Conservation (phyloP, 257 asterid species). For the Echites panduratus region DNA sequence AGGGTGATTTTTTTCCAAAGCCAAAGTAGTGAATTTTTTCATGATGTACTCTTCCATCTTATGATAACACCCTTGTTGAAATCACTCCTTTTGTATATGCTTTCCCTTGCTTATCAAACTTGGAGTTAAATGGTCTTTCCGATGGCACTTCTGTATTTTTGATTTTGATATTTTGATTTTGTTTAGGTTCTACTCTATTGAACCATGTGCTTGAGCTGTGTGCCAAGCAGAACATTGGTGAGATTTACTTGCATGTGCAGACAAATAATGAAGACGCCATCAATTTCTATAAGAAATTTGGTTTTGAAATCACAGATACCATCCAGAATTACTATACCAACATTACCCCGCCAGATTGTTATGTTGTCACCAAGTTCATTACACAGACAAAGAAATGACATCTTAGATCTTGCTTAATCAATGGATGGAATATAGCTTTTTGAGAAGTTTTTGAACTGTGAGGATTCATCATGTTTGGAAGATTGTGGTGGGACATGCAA, state of each 20-base stretch:
- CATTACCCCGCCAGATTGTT: conserved; percentile 87
- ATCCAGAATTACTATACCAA: conserved; percentile 81
- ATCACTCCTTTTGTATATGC: neutral
- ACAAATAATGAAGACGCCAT: conserved; percentile 91
- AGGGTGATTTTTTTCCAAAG: neutral
- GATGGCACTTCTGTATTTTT: neutral
- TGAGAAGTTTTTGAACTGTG: conserved; percentile 9
- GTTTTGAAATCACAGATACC: conserved; percentile 80
- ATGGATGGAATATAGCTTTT: neutral
- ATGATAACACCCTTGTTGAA: no score
- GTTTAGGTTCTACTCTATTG: conserved; percentile 67
- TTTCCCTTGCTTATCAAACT: neutral
- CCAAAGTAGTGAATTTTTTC: neutral
- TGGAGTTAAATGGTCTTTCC: neutral
- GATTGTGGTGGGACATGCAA: conserved; percentile 4
- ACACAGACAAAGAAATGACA: conserved; percentile 42
- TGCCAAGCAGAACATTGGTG: conserved; percentile 66
- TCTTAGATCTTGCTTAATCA: conserved; percentile 10
- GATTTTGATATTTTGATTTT: conserved; percentile 11
- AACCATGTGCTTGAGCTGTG: conserved; percentile 80
- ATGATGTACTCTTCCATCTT: no score
- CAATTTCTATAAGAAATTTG: conserved; percentile 83
- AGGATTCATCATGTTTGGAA: conserved; percentile 9
- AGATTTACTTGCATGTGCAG: conserved; percentile 91
- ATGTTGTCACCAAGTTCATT: conserved; percentile 66